These are phyloP conservation scores for Boletus semigastroideus DNA, from an alignment of 1,284 basidiomycete genomes.

Conservation along the genomic window DNA sequence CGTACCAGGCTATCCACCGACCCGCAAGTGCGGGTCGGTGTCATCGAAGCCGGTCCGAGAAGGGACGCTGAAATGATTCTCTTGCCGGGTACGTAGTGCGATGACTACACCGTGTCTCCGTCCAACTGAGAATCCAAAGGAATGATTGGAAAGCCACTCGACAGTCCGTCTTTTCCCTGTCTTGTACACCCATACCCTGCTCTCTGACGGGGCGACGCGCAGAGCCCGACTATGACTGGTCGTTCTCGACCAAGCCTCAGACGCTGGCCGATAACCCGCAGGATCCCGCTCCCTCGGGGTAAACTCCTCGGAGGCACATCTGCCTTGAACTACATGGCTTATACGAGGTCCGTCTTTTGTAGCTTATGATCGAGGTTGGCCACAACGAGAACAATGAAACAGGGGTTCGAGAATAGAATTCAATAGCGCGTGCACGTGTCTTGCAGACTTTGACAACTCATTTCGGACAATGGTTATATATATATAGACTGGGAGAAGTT, in stretches of 20 bases:
- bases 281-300: slow-evolving; percentile 7
- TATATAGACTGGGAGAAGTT: slow-evolving; percentile 20
- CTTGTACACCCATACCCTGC: neutral
- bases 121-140: slow-evolving; percentile 4
- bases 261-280: slow-evolving; percentile 3
- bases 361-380: neutral
- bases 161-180: too few species aligned
- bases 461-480: neutral
- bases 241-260: slow-evolving; percentile 15
- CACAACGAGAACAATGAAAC: neutral
- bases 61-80: slow-evolving; percentile 17
- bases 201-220: neutral
- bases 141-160: slow-evolving; percentile 10
- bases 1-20: slow-evolving; percentile 11
- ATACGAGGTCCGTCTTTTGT: slow-evolving; percentile 1
- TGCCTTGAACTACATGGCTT: slow-evolving; percentile 16
- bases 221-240: slow-evolving; percentile 23
- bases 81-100: too few species aligned
- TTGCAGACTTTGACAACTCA: neutral
- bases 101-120: neutral
- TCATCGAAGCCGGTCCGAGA: slow-evolving; percentile 19
- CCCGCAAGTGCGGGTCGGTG: slow-evolving; percentile 7
- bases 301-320: slow-evolving; percentile 15
- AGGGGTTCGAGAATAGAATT: slow-evolving; percentile 20
- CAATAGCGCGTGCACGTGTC: slow-evolving; percentile 1